A percentile compares a stretch with the other conserved stretches of the same genome.
Evolutionary conservation across 129 eudicot genomes (phyloP).

Genomic region (Rutidosis leptorrhynchoides): DNA sequence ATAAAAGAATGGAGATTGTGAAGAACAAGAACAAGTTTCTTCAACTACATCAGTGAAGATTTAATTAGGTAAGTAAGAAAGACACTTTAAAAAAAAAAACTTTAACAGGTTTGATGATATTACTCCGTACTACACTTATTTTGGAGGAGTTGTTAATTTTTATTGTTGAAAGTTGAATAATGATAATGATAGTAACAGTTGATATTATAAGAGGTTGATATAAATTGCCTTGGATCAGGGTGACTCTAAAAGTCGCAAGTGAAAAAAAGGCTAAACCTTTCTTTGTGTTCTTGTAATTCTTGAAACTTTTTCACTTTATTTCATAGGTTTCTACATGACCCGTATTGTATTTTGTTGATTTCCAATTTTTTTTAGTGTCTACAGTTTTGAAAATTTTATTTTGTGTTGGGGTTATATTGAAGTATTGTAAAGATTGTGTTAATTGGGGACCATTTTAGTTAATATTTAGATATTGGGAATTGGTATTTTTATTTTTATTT

Average conservation of each 20-base stretch:
- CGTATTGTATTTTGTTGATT: conserved; percentile 19
- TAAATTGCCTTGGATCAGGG: conserved; percentile 80
- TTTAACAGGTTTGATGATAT: conserved; percentile 29
- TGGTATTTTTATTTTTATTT: conserved; percentile 33
- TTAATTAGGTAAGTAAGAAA: conserved; percentile 35
- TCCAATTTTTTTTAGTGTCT: conserved; percentile 33
- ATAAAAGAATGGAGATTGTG: conserved; percentile 16
- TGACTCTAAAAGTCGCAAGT: conserved; percentile 39
- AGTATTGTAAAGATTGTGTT: conserved; percentile 19
- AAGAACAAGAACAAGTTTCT: conserved; percentile 22
- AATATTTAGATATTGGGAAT: conserved; percentile 22
- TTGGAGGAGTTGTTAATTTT: conserved; percentile 19
- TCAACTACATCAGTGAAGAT: conserved; percentile 27
- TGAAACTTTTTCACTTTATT: conserved; percentile 45
- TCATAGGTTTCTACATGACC: conserved; percentile 45
- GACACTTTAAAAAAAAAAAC: conserved; percentile 30
- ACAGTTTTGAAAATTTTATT: conserved; percentile 21
- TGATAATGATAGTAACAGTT: conserved; percentile 2
- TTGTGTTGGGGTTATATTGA: conserved; percentile 25
- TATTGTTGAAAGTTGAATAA: conserved; percentile 38
- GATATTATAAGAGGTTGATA: conserved; percentile 55
- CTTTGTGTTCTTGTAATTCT: conserved; percentile 64
- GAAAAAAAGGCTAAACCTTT: conserved; percentile 37
- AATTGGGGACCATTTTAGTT: conserved; percentile 29
- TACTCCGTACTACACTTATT: conserved; percentile 6